Base-by-base conservation (phyloP, 768 basidiomycete genomes). In the Tulasnella sp. region DNA sequence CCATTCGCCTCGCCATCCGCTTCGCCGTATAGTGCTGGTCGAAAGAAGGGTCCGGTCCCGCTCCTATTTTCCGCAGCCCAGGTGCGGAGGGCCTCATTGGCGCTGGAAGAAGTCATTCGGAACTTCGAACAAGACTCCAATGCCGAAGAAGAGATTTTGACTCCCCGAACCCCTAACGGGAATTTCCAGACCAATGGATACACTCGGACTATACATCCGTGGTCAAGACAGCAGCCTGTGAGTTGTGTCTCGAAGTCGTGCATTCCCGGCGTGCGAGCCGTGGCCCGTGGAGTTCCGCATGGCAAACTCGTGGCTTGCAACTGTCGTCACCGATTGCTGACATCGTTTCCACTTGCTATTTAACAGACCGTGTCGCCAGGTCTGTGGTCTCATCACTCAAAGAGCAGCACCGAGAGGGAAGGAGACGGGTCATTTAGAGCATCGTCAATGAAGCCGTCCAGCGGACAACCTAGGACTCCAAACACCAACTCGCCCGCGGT, bases 51-150 rank as follows among this genome's bases (percentile, higher is more conserved):
- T 29, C 39, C 42, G 4, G 75, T 64, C 14, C 39, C 74, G n/a
- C 79, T 87, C 52, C 85, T 85, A 25, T 79, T 93, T 73, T 85
- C 86, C 3, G 85, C 88, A 22, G 84, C 86, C 36, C 87, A 83
- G 25, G 81, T 90, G 75, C 87, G 85, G 79, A 87, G 90, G 76
- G 91, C 89, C 25, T 93, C 93, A 40, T 80, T 91, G 81, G 92
- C 93, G 0, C 82, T 95, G 42, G 91, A 91, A 79, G 86, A 89
- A 77, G 93, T 87, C 14, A 92, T 95, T 75, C 87, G 69, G 34
- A 71, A 77, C 39, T 67, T 80, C 19, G 79, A 78, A 52, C 74
- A 89, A 80, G 91, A 93, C 81, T 87, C 93, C 68, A 92, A 93
- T 81, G 78, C 78, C 8, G 87, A 88, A 78, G 91, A 93, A 78